Base-by-base conservation (phyloP, 2,329 filamentous ascomycete species). In the Bipolaris gigantea region DNA sequence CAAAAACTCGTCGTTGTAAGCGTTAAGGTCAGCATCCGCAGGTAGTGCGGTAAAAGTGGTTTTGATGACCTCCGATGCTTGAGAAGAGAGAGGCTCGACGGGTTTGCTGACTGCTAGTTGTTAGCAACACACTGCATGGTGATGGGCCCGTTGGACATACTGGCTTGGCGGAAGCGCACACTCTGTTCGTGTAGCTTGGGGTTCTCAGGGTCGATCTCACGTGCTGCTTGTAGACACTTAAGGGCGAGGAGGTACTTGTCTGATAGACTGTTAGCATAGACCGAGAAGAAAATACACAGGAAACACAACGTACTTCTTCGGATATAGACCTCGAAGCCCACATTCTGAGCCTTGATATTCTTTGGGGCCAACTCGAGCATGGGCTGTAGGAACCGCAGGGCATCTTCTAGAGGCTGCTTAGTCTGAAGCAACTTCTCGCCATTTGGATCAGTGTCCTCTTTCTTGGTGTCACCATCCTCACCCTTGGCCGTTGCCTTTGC, bases 311-410 rank as follows among this genome's bases (percentile, higher is more conserved):
- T 84, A 96, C 92, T 86, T 79, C 88, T 83, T 69, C 92, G 83
- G 55, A 95, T 81, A 71, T 90, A 92, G 16, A 99, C 88, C 77
- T 97, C 92, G 66, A 97, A 97, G 5, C 92, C 94, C 48, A 88
- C 85, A 61, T 87, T 82, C 76, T 99, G 94, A 19, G 85, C 89
- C 57, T 94, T 86, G 43, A 96, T 84, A 70, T 86, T 89, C 77
- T 89, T 85, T 2, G 92, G 88, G 67, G 87, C 92, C 68, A 87
- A 88, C 73, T 96, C 88, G 55, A 99, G 81, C 64, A 99, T 79
- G 3, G 90, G 92, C 15, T 76, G 80, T 52, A 99, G 75, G 72
- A 94, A 96, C 74, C 93, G 96, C 80, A 91, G 89, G 3, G 91
- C 91, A 67, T 94, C 92, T 43, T 86, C 87, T 40, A 99, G 77